Percentiles rank a stretch among this genome's conserved stretches.
phyloP scores from a whole-genome alignment of 2,329 filamentous ascomycete genomes.

The Aureobasidium subglaciale region DNA sequence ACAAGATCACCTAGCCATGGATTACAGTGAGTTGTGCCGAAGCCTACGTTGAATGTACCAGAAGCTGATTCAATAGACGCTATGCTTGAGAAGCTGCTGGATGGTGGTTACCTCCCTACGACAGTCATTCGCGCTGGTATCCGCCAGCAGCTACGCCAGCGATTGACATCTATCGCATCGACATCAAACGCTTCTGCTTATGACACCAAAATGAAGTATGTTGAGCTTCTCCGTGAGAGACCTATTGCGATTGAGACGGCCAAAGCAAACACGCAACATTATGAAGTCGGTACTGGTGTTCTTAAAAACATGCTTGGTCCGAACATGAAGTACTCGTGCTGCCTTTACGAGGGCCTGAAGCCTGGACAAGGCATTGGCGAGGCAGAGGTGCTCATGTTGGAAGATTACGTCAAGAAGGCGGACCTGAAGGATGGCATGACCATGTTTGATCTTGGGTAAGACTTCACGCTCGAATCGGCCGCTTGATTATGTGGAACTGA shows the following conservation, averaged over 20 bases:
- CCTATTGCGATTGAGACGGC: constrained; percentile 64
- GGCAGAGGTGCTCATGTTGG: constrained; percentile 61
- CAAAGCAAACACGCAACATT: constrained; percentile 62
- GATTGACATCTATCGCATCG: constrained; percentile 48
- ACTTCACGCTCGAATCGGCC: neutral
- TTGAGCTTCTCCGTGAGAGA: constrained; percentile 50
- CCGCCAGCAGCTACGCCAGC: constrained; percentile 56
- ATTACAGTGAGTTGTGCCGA: constrained; percentile 5
- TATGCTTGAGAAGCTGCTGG: constrained; percentile 51
- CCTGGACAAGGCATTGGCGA: constrained; percentile 29
- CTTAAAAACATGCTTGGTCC: constrained; percentile 56
- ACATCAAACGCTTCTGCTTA: constrained; percentile 48
- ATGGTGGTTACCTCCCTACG: constrained; percentile 57
- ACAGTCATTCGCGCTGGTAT: constrained; percentile 58
- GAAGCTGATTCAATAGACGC: constrained; percentile 21
- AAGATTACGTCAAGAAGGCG: constrained; percentile 55
- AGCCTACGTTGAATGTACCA: neutral
- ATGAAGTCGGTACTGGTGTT: constrained; percentile 63
- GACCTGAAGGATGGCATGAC: constrained; percentile 53
- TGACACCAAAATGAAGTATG: constrained; percentile 56
- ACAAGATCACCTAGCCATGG: neutral
- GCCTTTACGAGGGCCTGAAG: constrained; percentile 57
- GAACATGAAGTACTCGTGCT: constrained; percentile 66
- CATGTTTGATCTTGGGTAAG: constrained; percentile 56
- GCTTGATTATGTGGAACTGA: neutral